Base-by-base conservation (phyloP, 768 basidiomycete species). In the Tricholoma hemisulphureum region DNA sequence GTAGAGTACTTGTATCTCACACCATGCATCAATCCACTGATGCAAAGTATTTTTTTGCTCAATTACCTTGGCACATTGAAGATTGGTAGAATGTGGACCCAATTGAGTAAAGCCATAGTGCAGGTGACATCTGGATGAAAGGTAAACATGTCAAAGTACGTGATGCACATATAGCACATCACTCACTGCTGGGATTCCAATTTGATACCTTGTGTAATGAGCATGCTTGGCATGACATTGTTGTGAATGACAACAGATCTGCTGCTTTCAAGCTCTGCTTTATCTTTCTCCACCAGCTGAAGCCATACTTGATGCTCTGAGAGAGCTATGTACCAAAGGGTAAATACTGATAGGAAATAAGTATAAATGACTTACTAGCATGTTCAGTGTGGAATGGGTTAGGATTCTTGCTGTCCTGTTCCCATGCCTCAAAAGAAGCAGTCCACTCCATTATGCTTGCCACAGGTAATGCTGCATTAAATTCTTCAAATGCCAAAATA, bases 161-260 rank as follows among this genome's bases (percentile, higher is more conserved):
- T 26, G 21, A 7, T n/a, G 28, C 24, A 48, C n/a, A n/a, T n/a
- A n/a, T n/a, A n/a, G n/a, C n/a, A n/a, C 26, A n/a, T 48, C 46
- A 68, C 71, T 28, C 51, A 75, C 73, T 75, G 55, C 1, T 34
- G 50, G 14, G 51, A 48, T n/a, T 60, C 56, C 4, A 60, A 5
- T 49, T 60, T 51, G 0, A 60, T 18, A 1, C 55, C 74, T 21
- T 61, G 62, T 0, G 57, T 57, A 32, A 75, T 64, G 11, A 77
- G 59, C 13, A 62, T 50, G 28, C 65, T 66, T 8, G 58, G 51
- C 0, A 58, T 35, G 23, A 62, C 39, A 18, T 62, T 35, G 2
- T 56, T 34, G n/a, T 62, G 58, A 28, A 62, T 46, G 7, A 56
- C 21, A 1, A 21, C 8, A 0, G 41, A 37, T 1, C 34, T 9